Conservation (phyloP, 1,139 yeast species). For the Eremothecium gossypii region DNA sequence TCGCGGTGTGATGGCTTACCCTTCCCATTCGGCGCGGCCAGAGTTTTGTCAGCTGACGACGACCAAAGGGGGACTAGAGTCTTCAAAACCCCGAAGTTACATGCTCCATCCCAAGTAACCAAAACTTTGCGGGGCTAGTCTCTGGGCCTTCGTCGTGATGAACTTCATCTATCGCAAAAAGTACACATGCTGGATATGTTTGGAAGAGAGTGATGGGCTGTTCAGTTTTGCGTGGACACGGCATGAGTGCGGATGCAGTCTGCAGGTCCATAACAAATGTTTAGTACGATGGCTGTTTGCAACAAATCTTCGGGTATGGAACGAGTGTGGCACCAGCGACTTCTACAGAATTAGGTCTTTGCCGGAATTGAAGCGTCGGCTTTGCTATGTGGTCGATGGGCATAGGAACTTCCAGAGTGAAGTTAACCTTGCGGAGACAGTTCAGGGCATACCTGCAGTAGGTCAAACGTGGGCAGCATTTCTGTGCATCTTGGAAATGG, state of each 20-base stretch:
- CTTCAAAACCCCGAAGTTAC: too few species aligned
- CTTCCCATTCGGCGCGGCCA: too few species aligned
- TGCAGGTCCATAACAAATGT: constrained; percentile 18
- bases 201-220: constrained; percentile 11
- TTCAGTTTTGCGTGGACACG: constrained; percentile 10
- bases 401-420: constrained; percentile 16
- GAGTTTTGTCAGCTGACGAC: too few species aligned
- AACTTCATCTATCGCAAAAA: neutral
- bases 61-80: too few species aligned
- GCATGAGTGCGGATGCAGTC: constrained; percentile 18
- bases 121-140: too few species aligned
- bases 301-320: constrained; percentile 11
- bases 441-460: constrained; percentile 12
- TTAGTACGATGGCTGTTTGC: constrained; percentile 15
- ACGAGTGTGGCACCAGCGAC: constrained; percentile 7
- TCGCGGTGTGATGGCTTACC: too few species aligned
- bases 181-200: constrained; percentile 18
- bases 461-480: constrained; percentile 11
- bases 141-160: neutral
- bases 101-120: too few species aligned
- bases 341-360: constrained; percentile 7
- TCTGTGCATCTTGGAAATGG: constrained; percentile 7
- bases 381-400: constrained; percentile 14
- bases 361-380: constrained; percentile 10
- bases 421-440: constrained; percentile 11